A percentile compares a stretch with the other conserved stretches of the same genome.
These are phyloP conservation scores for Rhizopogon sp. DNA, from an alignment of 768 basidiomycete species.

Conservation along the genomic window DNA sequence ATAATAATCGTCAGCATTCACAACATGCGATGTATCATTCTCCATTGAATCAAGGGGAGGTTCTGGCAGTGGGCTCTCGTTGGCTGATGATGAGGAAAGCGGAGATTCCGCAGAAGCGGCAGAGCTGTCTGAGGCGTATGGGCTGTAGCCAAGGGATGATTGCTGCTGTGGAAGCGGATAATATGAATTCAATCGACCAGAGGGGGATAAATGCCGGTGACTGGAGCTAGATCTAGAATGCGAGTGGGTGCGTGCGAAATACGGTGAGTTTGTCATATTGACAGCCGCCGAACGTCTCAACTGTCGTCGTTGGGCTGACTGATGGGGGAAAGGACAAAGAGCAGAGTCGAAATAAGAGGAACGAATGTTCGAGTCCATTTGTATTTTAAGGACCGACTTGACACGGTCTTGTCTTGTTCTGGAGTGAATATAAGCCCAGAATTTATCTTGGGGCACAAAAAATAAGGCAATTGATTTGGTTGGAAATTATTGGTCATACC, in stretches of 20 bases:
- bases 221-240: slow-evolving; percentile 10
- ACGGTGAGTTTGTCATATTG: slow-evolving; percentile 20
- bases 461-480: slow-evolving; percentile 25
- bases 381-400: slow-evolving; percentile 24
- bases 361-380: slow-evolving; percentile 15
- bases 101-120: slow-evolving; percentile 33
- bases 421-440: slow-evolving; percentile 7
- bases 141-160: slow-evolving; percentile 23
- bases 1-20: slow-evolving; percentile 25
- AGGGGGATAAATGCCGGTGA: slow-evolving; percentile 17
- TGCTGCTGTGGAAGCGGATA: slow-evolving; percentile 11
- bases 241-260: slow-evolving; percentile 15
- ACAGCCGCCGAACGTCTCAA: slow-evolving; percentile 8
- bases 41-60: slow-evolving; percentile 31
- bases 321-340: slow-evolving; percentile 7
- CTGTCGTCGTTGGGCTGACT: slow-evolving; percentile 2
- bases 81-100: slow-evolving; percentile 34
- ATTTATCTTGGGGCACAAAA: slow-evolving; percentile 20
- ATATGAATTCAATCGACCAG: slow-evolving; percentile 14
- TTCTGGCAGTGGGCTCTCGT: slow-evolving; percentile 36
- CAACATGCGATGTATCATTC: slow-evolving; percentile 19
- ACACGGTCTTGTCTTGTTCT: slow-evolving; percentile 4
- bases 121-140: slow-evolving; percentile 33
- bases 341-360: slow-evolving; percentile 19
- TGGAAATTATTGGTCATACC: slow-evolving; percentile 32